These are phyloP conservation scores for Nitzschia sp. DNA, from an alignment of 108 stramenopile genomes.

Conservation along the genomic window DNA sequence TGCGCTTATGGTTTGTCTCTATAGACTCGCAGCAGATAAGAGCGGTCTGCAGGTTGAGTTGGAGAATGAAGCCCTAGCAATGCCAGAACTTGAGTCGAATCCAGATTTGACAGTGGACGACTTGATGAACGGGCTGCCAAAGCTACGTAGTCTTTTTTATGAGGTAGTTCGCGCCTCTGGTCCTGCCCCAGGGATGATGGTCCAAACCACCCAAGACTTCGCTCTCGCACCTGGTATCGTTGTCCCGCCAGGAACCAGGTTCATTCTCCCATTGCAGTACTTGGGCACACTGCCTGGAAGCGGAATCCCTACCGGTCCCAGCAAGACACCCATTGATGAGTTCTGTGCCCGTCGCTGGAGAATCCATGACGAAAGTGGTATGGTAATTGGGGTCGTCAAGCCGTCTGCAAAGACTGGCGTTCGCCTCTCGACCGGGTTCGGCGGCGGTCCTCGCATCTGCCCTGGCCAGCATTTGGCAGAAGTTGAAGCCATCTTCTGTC, in stretches of 20 bases:
- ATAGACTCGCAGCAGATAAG: not conserved
- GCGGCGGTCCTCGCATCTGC: not conserved
- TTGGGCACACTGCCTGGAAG: not conserved
- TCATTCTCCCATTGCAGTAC: not conserved
- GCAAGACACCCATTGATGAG: not conserved
- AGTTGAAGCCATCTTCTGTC: not conserved
- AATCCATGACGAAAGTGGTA: not conserved
- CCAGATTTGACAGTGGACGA: slow-evolving; percentile 6
- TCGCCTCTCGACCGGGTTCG: not conserved
- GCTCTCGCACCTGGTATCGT: not conserved
- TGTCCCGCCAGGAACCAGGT: not conserved
- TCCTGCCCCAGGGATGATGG: not conserved
- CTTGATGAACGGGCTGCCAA: slow-evolving; percentile 4
- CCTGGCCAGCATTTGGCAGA: not conserved
- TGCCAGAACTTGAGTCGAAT: not conserved
- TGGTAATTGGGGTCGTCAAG: not conserved
- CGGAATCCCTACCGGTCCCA: not conserved
- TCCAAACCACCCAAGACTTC: not conserved
- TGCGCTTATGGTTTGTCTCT: not conserved
- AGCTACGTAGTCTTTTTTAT: slow-evolving; percentile 12
- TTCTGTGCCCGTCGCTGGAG: slow-evolving; percentile 25
- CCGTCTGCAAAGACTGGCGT: not conserved
- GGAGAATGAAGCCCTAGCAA: not conserved
- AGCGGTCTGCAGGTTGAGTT: not conserved
- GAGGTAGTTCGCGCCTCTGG: slow-evolving; percentile 16